Percentiles rank a stretch among this genome's conserved stretches.
Conservation (phyloP, 2,329 filamentous ascomycete species). For the Apiospora saccharicola region DNA sequence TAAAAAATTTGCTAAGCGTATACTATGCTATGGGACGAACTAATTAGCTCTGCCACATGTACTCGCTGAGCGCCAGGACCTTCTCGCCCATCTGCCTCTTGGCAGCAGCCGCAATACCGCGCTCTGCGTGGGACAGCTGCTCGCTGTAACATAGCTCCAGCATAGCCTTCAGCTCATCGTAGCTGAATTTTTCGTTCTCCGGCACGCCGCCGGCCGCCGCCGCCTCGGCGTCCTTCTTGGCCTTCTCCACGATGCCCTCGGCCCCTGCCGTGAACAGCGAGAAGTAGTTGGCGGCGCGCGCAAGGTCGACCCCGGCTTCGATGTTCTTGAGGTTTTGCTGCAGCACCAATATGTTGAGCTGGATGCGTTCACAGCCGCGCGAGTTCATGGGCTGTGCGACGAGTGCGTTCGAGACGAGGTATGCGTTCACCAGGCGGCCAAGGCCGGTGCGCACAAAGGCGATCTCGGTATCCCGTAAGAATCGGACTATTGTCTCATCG, state of each 20-base stretch:
- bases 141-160: constrained; percentile 75
- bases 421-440: constrained; percentile 78
- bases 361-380: constrained; percentile 84
- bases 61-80: constrained; percentile 73
- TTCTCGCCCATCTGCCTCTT: constrained; percentile 75
- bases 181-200: constrained; percentile 60
- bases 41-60: constrained; percentile 69
- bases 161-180: constrained; percentile 71
- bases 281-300: constrained; percentile 72
- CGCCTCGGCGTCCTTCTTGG: constrained; percentile 55
- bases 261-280: constrained; percentile 71
- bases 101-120: constrained; percentile 72
- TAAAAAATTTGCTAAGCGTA: not conserved
- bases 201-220: constrained; percentile 45
- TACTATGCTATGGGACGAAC: not conserved
- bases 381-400: constrained; percentile 84
- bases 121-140: constrained; percentile 69
- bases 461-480: constrained; percentile 75
- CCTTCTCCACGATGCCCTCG: constrained; percentile 69
- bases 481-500: constrained; percentile 80
- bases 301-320: constrained; percentile 72
- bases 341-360: constrained; percentile 91
- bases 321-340: constrained; percentile 98
- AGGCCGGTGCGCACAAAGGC: constrained; percentile 80
- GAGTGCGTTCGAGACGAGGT: constrained; percentile 75